Conservation (phyloP, 768 basidiomycete species). For the Russula sp. region DNA sequence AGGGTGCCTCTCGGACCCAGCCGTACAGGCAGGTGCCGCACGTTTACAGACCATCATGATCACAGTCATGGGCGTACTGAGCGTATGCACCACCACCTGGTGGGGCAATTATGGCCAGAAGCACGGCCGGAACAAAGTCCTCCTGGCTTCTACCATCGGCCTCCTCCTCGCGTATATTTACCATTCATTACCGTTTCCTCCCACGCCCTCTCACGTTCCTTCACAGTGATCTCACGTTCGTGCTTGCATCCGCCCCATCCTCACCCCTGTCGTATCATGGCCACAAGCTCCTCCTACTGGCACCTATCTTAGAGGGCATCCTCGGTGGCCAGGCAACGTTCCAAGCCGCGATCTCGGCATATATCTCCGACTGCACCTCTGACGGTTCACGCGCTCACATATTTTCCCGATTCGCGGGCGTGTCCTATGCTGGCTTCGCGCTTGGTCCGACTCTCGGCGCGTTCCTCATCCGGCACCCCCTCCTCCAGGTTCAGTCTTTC, state of each 20-base stretch:
- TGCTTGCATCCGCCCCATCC: conserved; percentile 66
- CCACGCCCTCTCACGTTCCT: conserved; percentile 6
- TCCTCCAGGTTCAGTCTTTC: conserved; percentile 29
- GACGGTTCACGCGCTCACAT: conserved; percentile 68
- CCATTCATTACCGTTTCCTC: conserved; percentile 32
- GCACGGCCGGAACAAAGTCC: conserved; percentile 69
- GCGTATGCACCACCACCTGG: conserved; percentile 77
- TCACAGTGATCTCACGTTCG: conserved; percentile 67
- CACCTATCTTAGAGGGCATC: conserved; percentile 74
- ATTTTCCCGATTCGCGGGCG: conserved; percentile 58
- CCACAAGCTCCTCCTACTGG: conserved; percentile 68
- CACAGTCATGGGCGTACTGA: conserved; percentile 69
- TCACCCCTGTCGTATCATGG: conserved; percentile 57
- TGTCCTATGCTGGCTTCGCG: conserved; percentile 72
- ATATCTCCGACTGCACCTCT: conserved; percentile 75
- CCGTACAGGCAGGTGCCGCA: conserved; percentile 63
- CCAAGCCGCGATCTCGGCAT: conserved; percentile 59
- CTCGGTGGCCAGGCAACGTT: conserved; percentile 72
- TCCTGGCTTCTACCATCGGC: conserved; percentile 61
- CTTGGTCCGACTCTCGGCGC: conserved; percentile 68
- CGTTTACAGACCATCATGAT: conserved; percentile 73
- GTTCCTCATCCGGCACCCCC: conserved; percentile 43
- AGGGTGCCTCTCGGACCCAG: conserved; percentile 43
- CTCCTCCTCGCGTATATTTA: conserved; percentile 63
- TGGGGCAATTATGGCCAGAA: conserved; percentile 81